Conservation (phyloP, 2,329 filamentous ascomycete species). For the Tolypocladium nubicola region DNA sequence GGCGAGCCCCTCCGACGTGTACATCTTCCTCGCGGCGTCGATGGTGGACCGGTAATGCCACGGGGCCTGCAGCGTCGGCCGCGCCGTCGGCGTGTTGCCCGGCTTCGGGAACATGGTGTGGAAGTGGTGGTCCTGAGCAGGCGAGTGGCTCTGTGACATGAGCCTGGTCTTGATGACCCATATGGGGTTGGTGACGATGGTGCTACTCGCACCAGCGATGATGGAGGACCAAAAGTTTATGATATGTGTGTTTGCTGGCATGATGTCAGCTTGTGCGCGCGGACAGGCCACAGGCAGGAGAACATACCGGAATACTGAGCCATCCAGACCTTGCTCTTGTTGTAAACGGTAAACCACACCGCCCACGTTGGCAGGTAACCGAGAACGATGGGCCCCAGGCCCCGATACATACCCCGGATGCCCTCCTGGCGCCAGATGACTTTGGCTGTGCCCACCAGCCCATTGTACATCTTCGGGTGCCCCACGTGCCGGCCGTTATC, state of each 20-base stretch:
- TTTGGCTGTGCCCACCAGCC: conserved; percentile 74
- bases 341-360: conserved; percentile 95
- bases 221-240: conserved; percentile 85
- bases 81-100: conserved; percentile 42
- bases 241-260: conserved; percentile 61
- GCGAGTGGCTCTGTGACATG: conserved; percentile 75
- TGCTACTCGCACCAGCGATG: conserved; percentile 83
- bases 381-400: conserved; percentile 85
- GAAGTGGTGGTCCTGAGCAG: conserved; percentile 33
- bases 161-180: conserved; percentile 99
- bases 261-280: neutral
- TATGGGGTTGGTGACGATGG: conserved; percentile 90
- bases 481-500: conserved; percentile 37
- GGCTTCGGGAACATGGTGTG: conserved; percentile 36
- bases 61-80: conserved; percentile 50
- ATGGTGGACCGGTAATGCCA: conserved; percentile 89
- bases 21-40: conserved; percentile 95
- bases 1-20: conserved; percentile 71
- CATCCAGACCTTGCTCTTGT: conserved; percentile 70
- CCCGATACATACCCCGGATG: conserved; percentile 81
- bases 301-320: conserved; percentile 51
- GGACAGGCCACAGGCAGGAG: neutral
- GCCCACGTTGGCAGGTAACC: conserved; percentile 97
- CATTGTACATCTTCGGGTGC: conserved; percentile 62
- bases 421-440: conserved; percentile 86